Evolutionary conservation across 345 rosid species (phyloP).

Genomic region (Euphorbia pulcherrima): DNA sequence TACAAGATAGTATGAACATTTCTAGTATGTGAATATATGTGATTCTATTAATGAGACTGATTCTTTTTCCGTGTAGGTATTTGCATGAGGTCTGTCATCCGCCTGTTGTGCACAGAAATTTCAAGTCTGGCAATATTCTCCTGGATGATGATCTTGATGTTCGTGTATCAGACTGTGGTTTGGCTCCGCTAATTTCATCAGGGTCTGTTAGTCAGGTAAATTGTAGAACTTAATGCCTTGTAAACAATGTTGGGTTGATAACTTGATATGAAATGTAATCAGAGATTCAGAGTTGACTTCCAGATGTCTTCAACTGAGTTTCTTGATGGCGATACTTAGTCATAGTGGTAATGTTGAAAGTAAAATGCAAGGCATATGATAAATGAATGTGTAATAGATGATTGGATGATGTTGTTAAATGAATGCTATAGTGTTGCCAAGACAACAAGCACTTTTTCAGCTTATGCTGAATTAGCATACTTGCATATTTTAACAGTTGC

Average conservation of each 20-base stretch:
- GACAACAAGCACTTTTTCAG: background rate
- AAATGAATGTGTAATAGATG: background rate
- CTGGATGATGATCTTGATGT: constrained; percentile 81
- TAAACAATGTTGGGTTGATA: background rate
- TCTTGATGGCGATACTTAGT: background rate
- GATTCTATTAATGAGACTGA: constrained; percentile 3
- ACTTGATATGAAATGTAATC: constrained; percentile 1
- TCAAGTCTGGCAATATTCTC: constrained; percentile 78
- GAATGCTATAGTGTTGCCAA: background rate
- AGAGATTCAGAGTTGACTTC: constrained; percentile 3
- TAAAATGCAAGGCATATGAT: background rate
- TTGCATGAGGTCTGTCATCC: constrained; percentile 94
- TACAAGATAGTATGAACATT: background rate
- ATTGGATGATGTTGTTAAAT: background rate
- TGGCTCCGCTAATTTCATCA: constrained; percentile 75
- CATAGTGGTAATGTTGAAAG: background rate
- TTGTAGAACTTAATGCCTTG: constrained; percentile 10
- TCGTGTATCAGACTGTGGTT: constrained; percentile 83
- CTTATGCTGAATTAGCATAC: background rate
- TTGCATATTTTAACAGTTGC: background rate
- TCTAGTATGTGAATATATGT: background rate
- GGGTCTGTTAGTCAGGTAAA: constrained; percentile 91
- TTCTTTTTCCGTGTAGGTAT: constrained; percentile 49
- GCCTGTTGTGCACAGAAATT: constrained; percentile 77
- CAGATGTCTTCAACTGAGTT: constrained; percentile 14